Conservation (phyloP, 768 basidiomycete species). For the Rhodotorula kratochvilovae region DNA sequence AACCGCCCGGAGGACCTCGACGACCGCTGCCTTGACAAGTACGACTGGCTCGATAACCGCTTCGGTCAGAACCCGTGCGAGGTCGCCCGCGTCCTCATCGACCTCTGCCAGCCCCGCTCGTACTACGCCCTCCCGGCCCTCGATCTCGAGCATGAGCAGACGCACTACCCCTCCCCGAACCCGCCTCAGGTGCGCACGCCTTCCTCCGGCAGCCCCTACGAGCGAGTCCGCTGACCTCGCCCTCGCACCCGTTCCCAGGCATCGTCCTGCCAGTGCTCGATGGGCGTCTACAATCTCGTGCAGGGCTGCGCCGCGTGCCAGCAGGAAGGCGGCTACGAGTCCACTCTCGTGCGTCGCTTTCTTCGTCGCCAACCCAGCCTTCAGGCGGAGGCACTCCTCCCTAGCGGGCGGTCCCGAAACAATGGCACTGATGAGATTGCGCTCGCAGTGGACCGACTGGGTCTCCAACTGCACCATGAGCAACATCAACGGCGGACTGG, state of each 20-base stretch:
- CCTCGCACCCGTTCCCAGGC: not conserved
- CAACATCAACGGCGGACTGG: slow-evolving; percentile 18
- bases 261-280: slow-evolving; percentile 1
- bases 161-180: slow-evolving; percentile 9
- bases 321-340: not conserved
- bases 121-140: slow-evolving; percentile 13
- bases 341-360: slow-evolving; percentile 16
- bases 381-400: not conserved
- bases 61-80: slow-evolving; percentile 47
- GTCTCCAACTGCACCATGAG: slow-evolving; percentile 30
- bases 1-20: slow-evolving; percentile 3
- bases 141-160: slow-evolving; percentile 6
- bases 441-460: slow-evolving; percentile 28
- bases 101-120: not conserved
- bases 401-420: too few relatives aligned
- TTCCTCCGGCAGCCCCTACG: not conserved
- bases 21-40: slow-evolving; percentile 11
- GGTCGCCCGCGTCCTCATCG: slow-evolving; percentile 25
- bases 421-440: too few relatives aligned
- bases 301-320: slow-evolving; percentile 34
- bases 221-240: not conserved
- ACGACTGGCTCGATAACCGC: slow-evolving; percentile 41
- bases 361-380: not conserved
- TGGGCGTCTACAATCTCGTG: slow-evolving; percentile 35
- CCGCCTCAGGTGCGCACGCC: not conserved